Evolutionary conservation across 495 filamentous ascomycete species (phyloP).

Genomic region (Hypoxylon crocopeplum): DNA sequence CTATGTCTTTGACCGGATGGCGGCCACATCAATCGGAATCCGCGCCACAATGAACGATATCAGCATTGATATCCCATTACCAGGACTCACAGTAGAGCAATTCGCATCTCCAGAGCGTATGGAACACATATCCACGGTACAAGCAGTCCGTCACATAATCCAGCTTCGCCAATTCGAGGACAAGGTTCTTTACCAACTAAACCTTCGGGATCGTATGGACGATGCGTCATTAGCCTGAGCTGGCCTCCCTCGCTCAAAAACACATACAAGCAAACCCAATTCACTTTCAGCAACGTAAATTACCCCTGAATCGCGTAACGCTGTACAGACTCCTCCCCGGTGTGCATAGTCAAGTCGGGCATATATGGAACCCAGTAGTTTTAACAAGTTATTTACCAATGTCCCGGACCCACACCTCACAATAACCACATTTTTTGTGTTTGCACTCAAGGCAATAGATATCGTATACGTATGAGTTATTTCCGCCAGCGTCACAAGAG

Average conservation of each 20-base stretch:
- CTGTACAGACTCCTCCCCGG: conserved; percentile 21
- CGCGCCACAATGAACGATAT: conserved; percentile 34
- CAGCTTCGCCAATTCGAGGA: conserved; percentile 40
- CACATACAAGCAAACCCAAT: conserved; percentile 38
- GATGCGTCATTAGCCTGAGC: conserved; percentile 15
- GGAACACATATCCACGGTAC: conserved; percentile 35
- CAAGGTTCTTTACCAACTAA: conserved; percentile 34
- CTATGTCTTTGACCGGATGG: conserved; percentile 42
- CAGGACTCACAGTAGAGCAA: conserved; percentile 42
- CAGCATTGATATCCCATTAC: conserved; percentile 33
- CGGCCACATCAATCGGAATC: conserved; percentile 37
- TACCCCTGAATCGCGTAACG: conserved; percentile 42
- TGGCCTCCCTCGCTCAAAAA: conserved; percentile 38
- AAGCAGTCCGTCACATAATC: conserved; percentile 42
- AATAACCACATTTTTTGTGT: too few species aligned
- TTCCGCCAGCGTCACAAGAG: too few species aligned
- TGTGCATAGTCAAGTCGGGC: too few species aligned
- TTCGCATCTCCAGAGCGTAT: conserved; percentile 35
- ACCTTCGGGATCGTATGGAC: neutral
- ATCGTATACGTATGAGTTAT: too few species aligned
- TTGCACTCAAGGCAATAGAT: too few species aligned
- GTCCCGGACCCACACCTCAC: too few species aligned
- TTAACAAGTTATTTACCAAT: too few species aligned
- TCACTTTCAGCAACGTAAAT: conserved; percentile 38
- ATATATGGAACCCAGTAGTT: too few species aligned